phyloP scores from a whole-genome alignment of 495 filamentous ascomycete genomes.

The Aspergillus wentii region DNA sequence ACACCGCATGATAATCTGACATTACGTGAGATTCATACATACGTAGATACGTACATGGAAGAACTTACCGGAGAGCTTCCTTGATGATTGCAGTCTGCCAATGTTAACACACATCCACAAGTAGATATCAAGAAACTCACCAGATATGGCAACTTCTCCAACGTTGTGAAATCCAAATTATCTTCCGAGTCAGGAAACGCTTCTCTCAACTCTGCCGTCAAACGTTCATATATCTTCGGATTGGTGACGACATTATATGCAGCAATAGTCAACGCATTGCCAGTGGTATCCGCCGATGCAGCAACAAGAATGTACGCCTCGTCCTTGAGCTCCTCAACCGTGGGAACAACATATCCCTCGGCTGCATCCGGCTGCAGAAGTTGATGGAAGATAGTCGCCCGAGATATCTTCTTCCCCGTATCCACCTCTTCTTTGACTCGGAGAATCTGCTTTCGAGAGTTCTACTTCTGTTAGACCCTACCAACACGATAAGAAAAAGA shows the following conservation, averaged over 20 bases:
- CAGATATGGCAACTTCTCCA: slow-evolving; percentile 31
- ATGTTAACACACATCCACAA: neutral
- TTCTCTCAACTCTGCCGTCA: slow-evolving; percentile 25
- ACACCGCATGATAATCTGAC: slow-evolving; percentile 23
- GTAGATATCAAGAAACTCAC: slow-evolving; percentile 8
- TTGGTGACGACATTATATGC: slow-evolving; percentile 29
- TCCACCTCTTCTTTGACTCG: slow-evolving; percentile 12
- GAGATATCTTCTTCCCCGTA: slow-evolving; percentile 11
- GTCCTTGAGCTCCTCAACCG: slow-evolving; percentile 17
- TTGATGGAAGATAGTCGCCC: slow-evolving; percentile 30
- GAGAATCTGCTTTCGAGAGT: slow-evolving; percentile 10
- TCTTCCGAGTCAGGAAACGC: slow-evolving; percentile 25
- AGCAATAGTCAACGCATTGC: slow-evolving; percentile 30
- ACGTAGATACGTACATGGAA: neutral
- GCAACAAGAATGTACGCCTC: slow-evolving; percentile 28
- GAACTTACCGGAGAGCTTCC: slow-evolving; percentile 19
- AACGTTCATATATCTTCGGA: slow-evolving; percentile 17
- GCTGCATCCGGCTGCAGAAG: slow-evolving; percentile 21
- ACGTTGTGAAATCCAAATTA: slow-evolving; percentile 10
- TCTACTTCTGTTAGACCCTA: slow-evolving; percentile 4
- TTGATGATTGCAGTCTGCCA: slow-evolving; percentile 23
- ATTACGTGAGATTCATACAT: slow-evolving; percentile 2
- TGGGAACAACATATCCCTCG: slow-evolving; percentile 14
- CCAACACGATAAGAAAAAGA: slow-evolving; percentile 3
- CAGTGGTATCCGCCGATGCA: slow-evolving; percentile 36